These are phyloP conservation scores for Rhinocladiella similis DNA, from an alignment of 2,329 filamentous ascomycete species.

Conservation along the genomic window DNA sequence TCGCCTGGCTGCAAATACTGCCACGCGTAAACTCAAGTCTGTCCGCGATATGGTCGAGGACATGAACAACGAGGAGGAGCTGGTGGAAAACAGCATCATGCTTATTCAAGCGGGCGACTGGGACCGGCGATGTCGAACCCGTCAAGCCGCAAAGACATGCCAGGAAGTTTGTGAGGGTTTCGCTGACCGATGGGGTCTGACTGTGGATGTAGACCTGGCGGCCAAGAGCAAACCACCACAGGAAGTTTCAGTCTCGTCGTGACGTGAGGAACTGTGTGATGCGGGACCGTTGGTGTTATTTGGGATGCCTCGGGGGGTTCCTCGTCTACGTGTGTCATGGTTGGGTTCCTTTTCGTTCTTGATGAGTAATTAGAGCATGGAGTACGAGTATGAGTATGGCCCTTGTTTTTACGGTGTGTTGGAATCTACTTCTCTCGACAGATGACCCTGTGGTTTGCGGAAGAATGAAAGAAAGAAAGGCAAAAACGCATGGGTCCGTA, in stretches of 20 bases:
- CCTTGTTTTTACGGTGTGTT: no score
- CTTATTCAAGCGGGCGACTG: constrained; percentile 83
- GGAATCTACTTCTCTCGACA: no score
- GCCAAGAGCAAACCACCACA: constrained; percentile 1
- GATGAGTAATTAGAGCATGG: no score
- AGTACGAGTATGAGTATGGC: no score
- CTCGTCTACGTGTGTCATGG: no score
- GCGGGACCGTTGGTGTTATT: background rate
- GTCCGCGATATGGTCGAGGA: constrained; percentile 85
- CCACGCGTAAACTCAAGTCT: constrained; percentile 74
- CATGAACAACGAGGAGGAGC: constrained; percentile 78
- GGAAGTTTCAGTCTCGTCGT: constrained; percentile 6
- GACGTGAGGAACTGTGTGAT: background rate
- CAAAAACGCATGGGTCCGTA: no score
- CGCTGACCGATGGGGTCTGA: constrained; percentile 50
- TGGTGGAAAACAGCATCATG: constrained; percentile 75
- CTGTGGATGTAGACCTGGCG: constrained; percentile 16
- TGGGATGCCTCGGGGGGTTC: background rate
- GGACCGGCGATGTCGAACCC: constrained; percentile 71
- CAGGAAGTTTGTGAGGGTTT: constrained; percentile 88
- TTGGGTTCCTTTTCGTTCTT: no score
- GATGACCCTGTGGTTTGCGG: no score
- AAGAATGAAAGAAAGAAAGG: no score
- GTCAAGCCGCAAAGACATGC: constrained; percentile 83
- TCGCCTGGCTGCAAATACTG: constrained; percentile 80